Conservation (phyloP, 768 basidiomycete species). For the Chalciporus piperatus region DNA sequence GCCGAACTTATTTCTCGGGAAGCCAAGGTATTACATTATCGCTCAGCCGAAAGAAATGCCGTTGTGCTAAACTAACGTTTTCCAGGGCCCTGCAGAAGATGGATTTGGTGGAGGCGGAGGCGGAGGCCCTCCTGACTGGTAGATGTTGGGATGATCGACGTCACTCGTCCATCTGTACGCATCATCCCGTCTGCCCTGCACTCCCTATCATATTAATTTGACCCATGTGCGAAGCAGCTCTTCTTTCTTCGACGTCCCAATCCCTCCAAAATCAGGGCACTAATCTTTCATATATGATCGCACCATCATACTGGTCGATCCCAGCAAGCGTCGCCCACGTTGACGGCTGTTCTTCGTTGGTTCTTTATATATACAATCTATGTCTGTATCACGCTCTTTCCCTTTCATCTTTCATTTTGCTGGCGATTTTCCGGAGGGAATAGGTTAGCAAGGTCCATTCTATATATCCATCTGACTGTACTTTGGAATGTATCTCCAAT, state of each 20-base stretch:
- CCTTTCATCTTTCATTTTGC: neutral
- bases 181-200: neutral
- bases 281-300: slow-evolving; percentile 11
- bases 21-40: slow-evolving; percentile 9
- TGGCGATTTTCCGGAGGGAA: slow-evolving; percentile 3
- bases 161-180: slow-evolving; percentile 10
- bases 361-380: neutral
- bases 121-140: slow-evolving; percentile 27
- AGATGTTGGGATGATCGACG: neutral
- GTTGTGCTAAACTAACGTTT: slow-evolving; percentile 1
- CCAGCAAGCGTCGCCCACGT: neutral
- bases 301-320: slow-evolving; percentile 1
- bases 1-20: slow-evolving; percentile 5
- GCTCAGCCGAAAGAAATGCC: neutral
- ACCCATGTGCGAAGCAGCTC: slow-evolving; percentile 5
- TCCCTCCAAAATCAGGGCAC: slow-evolving; percentile 10
- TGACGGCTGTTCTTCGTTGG: slow-evolving; percentile 3
- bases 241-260: neutral
- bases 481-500: neutral
- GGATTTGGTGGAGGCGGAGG: slow-evolving; percentile 19
- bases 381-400: slow-evolving; percentile 11
- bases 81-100: slow-evolving; percentile 19
- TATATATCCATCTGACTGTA: slow-evolving; percentile 8
- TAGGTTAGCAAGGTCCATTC: slow-evolving; percentile 4
- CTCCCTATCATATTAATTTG: slow-evolving; percentile 3